phyloP scores from a whole-genome alignment of 768 basidiomycete genomes.

The Rhodotorula sphaerocarpa region DNA sequence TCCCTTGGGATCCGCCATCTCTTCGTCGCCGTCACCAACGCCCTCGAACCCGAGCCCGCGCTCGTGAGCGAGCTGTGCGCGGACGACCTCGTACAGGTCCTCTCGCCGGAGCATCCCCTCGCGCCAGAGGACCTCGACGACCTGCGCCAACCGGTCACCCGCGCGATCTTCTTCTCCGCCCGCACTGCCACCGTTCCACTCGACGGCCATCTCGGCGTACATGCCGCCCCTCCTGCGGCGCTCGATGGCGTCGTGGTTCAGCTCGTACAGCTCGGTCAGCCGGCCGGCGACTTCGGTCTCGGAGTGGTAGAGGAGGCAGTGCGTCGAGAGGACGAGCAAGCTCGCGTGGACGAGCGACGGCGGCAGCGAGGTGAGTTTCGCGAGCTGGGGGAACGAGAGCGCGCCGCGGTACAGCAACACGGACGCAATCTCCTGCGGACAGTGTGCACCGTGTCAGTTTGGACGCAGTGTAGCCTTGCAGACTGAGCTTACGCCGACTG shows the following conservation, averaged over 20 bases:
- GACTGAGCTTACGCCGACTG: conserved; percentile 53
- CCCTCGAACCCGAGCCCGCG: not conserved
- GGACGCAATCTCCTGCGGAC: conserved; percentile 29
- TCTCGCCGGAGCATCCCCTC: conserved; percentile 22
- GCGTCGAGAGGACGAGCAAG: conserved; percentile 31
- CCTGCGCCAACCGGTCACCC: not conserved
- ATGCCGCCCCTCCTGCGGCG: conserved; percentile 15
- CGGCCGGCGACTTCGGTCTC: conserved; percentile 28
- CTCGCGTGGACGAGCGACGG: conserved; percentile 12
- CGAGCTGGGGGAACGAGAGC: conserved; percentile 31
- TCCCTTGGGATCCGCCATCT: conserved; percentile 16
- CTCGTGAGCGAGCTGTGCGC: not conserved
- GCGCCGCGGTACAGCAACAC: conserved; percentile 30
- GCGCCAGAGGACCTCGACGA: conserved; percentile 12
- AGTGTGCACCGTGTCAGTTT: not conserved
- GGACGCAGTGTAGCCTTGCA: not conserved
- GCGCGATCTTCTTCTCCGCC: too few species aligned
- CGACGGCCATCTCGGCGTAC: conserved; percentile 23
- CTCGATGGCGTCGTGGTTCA: conserved; percentile 26
- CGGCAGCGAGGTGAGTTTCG: conserved; percentile 24
- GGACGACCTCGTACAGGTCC: conserved; percentile 17
- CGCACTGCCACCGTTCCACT: conserved; percentile 3
- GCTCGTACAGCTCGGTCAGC: conserved; percentile 32
- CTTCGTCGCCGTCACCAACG: not conserved
- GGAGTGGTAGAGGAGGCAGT: conserved; percentile 31